Percentiles rank a stretch among this genome's conserved stretches.
phyloP scores from a whole-genome alignment of 2,329 filamentous ascomycete genomes.

The Clarireedia hainanense region DNA sequence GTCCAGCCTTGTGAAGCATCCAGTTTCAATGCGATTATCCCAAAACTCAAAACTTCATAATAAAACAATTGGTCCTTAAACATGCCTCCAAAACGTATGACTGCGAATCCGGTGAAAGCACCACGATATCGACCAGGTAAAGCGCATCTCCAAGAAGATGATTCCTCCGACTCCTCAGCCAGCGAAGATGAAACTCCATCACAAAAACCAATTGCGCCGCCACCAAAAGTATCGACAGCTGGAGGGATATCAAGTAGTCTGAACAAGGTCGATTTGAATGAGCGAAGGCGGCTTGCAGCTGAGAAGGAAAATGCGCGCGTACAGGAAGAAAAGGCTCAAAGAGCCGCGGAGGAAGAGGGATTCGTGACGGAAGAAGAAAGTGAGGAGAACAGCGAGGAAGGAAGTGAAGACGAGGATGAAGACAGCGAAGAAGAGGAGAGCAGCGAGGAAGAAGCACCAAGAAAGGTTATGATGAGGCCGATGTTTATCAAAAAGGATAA shows the following conservation, averaged over 20 bases:
- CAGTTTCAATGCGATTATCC: not conserved
- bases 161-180: constrained; percentile 45
- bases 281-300: constrained; percentile 38
- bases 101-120: constrained; percentile 76
- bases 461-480: constrained; percentile 51
- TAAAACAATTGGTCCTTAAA: constrained; percentile 9
- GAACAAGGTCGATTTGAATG: constrained; percentile 44
- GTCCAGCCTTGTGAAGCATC: constrained; percentile 18
- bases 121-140: constrained; percentile 84
- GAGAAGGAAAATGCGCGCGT: constrained; percentile 40
- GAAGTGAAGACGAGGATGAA: constrained; percentile 29
- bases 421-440: constrained; percentile 31
- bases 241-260: constrained; percentile 48
- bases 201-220: constrained; percentile 38
- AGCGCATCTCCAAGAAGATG: constrained; percentile 41
- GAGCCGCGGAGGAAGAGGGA: constrained; percentile 46
- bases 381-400: constrained; percentile 30
- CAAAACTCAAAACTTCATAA: not conserved
- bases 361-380: constrained; percentile 46
- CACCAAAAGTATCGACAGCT: constrained; percentile 49
- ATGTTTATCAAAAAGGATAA: constrained; percentile 56
- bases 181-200: constrained; percentile 36
- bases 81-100: constrained; percentile 79
- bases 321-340: constrained; percentile 36
- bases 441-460: constrained; percentile 50